phyloP scores from a whole-genome alignment of 768 basidiomycete species.

The Rhodosporidiobolus odoratus region DNA sequence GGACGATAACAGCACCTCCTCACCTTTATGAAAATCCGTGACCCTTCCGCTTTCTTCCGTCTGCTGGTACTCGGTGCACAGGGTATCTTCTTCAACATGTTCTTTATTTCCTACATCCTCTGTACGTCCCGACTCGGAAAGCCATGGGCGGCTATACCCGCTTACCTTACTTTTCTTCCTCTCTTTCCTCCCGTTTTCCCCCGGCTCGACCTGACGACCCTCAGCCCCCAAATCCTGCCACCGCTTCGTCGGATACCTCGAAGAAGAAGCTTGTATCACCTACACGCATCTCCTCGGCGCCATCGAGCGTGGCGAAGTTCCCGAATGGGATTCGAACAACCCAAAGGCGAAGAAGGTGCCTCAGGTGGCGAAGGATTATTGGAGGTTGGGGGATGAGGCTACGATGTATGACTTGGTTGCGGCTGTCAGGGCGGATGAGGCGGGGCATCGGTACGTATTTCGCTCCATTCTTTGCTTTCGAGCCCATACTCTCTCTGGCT shows the following conservation, averaged over 20 bases:
- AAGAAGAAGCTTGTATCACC: slow-evolving; percentile 91
- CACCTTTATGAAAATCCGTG: slow-evolving; percentile 89
- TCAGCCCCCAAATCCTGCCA: slow-evolving; percentile 32
- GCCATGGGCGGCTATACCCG: not conserved
- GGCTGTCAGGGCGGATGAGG: slow-evolving; percentile 43
- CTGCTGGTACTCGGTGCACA: slow-evolving; percentile 80
- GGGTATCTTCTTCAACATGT: slow-evolving; percentile 56
- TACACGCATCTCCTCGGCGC: slow-evolving; percentile 72
- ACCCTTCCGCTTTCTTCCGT: slow-evolving; percentile 75
- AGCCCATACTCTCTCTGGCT: not conserved
- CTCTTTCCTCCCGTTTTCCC: slow-evolving; percentile 50
- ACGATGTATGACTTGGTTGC: slow-evolving; percentile 63
- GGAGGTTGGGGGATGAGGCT: slow-evolving; percentile 68
- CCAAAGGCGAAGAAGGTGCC: slow-evolving; percentile 57
- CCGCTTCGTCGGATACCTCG: slow-evolving; percentile 48
- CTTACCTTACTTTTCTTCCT: slow-evolving; percentile 57
- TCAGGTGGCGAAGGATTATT: slow-evolving; percentile 93
- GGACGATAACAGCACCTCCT: slow-evolving; percentile 48
- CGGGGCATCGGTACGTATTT: slow-evolving; percentile 61
- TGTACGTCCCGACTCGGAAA: not conserved
- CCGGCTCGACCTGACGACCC: not conserved
- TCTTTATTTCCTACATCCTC: slow-evolving; percentile 64
- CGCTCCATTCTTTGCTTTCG: not conserved
- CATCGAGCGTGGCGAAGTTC: slow-evolving; percentile 71
- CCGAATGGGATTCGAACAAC: slow-evolving; percentile 57